Base-by-base conservation (phyloP, 1,284 basidiomycete species). In the Ustilago tritici region DNA sequence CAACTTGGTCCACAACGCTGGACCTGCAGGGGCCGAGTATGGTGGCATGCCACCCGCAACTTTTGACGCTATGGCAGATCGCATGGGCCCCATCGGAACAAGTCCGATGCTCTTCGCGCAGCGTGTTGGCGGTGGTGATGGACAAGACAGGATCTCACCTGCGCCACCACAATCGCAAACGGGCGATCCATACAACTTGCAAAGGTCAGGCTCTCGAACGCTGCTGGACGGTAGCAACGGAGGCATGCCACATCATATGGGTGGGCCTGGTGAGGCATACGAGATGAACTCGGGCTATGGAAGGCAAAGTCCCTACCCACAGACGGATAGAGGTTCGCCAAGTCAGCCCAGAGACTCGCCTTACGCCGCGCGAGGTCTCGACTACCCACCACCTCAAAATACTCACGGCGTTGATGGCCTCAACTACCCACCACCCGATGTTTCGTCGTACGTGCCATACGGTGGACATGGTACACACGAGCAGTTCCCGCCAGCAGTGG, bases 11-110 rank as follows among this genome's bases (percentile, higher is more conserved):
- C 14, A 50, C 31, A 82, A 82, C 23, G 78, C 78, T 5, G 81
- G 80, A 2, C 75, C 68, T 28, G 79, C 70, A 10, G 79, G 79
- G 7, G 61, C 52, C 8, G 65, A 68, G 14, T 69, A 43, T 50
- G 66, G 54, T 2, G 60, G 70, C 19, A 53, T 70, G 60, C 67
- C 79, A 14, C 57, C 69, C 10, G 47, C 63, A 7, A 67, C 58
- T 23, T 64, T 70, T 17, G 75, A 81, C 2, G 50, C 60, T 7
- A 43, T 78, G 62, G 63, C 77, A 38, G 69, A 74, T 12, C 63
- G 71, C 40, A 70, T 82, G 70, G 81, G 81, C 19, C 81, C 81
- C 3, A 82, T 82, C 56, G 81, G 81, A 1, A 82, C 81, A 4
- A 72, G 67, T 41, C 81, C 81, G 32, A 70, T 70, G 65, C 55